Conservation (phyloP, 2,329 filamentous ascomycete species). For the Cladophialophora yegresii region DNA sequence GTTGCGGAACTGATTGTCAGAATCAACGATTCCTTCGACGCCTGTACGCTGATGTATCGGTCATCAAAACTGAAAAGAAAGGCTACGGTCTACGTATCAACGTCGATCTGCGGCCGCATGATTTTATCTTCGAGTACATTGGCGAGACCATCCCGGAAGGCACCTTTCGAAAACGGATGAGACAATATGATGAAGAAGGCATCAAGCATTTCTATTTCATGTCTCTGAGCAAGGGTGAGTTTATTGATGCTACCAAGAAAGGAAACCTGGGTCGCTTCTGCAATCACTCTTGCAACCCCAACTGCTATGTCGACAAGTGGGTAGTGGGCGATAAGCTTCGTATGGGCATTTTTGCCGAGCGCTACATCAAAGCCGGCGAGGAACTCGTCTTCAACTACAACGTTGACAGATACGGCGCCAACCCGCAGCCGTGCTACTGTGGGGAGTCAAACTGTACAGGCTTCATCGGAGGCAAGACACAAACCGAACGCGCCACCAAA, state of each 20-base stretch:
- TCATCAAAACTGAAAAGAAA: constrained; percentile 98
- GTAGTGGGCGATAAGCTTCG: constrained; percentile 94
- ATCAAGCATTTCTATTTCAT: constrained; percentile 99
- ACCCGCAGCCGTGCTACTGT: constrained; percentile 96
- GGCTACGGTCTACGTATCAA: constrained; percentile 89
- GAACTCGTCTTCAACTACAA: constrained; percentile 99
- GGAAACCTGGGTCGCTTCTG: constrained; percentile 96
- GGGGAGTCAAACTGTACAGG: constrained; percentile 92
- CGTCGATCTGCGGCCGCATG: constrained; percentile 71
- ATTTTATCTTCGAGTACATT: constrained; percentile 98
- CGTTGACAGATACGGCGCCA: constrained; percentile 94
- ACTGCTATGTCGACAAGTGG: constrained; percentile 99
- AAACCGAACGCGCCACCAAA: constrained; percentile 93
- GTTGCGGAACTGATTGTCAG: constrained; percentile 83
- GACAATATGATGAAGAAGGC: constrained; percentile 90
- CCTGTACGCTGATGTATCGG: constrained; percentile 85
- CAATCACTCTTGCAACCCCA: constrained; percentile 98
- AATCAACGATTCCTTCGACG: constrained; percentile 93
- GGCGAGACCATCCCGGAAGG: constrained; percentile 96
- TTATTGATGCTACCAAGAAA: constrained; percentile 95
- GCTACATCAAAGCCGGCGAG: constrained; percentile 81
- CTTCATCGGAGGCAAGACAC: constrained; percentile 95
- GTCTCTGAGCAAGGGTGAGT: constrained; percentile 94
- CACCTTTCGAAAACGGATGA: constrained; percentile 84
- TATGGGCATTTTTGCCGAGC: constrained; percentile 97